Percentiles rank a stretch among this genome's conserved stretches.
phyloP scores from a whole-genome alignment of 116 monocot genomes.

The Dioscorea cayenensis region DNA sequence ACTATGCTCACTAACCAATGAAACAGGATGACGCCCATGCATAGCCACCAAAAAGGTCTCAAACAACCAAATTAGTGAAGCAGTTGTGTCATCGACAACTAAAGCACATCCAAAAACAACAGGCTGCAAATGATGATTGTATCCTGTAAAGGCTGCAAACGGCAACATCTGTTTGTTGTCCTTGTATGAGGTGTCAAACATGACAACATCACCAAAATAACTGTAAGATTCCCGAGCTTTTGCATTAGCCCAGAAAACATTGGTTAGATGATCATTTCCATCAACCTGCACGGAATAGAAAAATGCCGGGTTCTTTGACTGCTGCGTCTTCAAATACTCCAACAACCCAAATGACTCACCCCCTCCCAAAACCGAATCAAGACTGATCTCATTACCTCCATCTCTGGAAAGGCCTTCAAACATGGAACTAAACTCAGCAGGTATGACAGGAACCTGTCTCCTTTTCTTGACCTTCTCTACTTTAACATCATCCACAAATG shows the following conservation, averaged over 20 bases:
- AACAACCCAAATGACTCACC: constrained; percentile 14
- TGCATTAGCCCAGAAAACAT: constrained; percentile 20
- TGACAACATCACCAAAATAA: constrained; percentile 19
- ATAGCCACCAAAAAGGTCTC: constrained; percentile 20
- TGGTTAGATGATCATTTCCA: constrained; percentile 3
- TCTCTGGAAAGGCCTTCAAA: background rate
- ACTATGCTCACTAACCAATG: constrained; percentile 11
- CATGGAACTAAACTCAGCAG: constrained; percentile 1
- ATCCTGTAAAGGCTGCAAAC: constrained; percentile 15
- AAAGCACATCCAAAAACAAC: constrained; percentile 21
- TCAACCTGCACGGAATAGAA: constrained; percentile 17
- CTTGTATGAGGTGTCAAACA: constrained; percentile 19
- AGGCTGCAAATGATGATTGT: constrained; percentile 23
- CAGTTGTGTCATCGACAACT: constrained; percentile 11
- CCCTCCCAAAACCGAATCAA: constrained; percentile 3
- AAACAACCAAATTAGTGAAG: constrained; percentile 17
- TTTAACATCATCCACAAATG: constrained; percentile 4
- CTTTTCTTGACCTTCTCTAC: constrained; percentile 8
- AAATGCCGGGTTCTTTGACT: constrained; percentile 14
- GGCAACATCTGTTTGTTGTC: constrained; percentile 21
- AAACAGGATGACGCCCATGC: constrained; percentile 9
- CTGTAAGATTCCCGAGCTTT: constrained; percentile 12
- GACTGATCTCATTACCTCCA: background rate
- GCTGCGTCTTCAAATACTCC: constrained; percentile 18
- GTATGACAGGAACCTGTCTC: background rate